phyloP scores from a whole-genome alignment of 1,284 basidiomycete genomes.

The Cryptococcus jaspeensis region DNA sequence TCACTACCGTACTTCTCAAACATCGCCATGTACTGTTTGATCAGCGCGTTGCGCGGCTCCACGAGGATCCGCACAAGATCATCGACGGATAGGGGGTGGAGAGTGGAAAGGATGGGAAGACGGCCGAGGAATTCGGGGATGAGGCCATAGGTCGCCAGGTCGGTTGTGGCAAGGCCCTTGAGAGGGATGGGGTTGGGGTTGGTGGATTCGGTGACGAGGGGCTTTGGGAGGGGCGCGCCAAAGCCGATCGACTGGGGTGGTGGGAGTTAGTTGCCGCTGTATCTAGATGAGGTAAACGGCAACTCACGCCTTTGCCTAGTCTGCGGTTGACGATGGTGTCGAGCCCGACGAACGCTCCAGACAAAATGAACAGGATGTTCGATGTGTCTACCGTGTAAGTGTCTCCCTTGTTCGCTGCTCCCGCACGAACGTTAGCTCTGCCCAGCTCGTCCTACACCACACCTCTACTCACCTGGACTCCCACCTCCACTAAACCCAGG shows the following conservation, averaged over 20 bases:
- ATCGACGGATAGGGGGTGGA: slow-evolving; percentile 66
- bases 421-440: background rate
- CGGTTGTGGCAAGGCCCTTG: slow-evolving; percentile 53
- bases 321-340: slow-evolving; percentile 76
- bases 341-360: slow-evolving; percentile 90
- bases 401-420: slow-evolving; percentile 35
- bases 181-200: slow-evolving; percentile 9
- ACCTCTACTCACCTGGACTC: slow-evolving; percentile 13
- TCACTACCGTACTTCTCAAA: slow-evolving; percentile 56
- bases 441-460: too few relatives aligned
- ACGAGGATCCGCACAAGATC: slow-evolving; percentile 88
- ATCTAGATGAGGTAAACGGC: slow-evolving; percentile 6
- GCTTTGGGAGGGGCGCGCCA: slow-evolving; percentile 62
- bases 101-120: slow-evolving; percentile 78
- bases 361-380: slow-evolving; percentile 85
- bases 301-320: slow-evolving; percentile 74
- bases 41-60: slow-evolving; percentile 83
- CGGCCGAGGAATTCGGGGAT: slow-evolving; percentile 94
- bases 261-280: background rate
- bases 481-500: slow-evolving; percentile 44
- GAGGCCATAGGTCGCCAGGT: slow-evolving; percentile 84
- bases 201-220: slow-evolving; percentile 1
- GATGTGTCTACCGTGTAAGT: slow-evolving; percentile 56
- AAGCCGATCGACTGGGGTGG: slow-evolving; percentile 76
- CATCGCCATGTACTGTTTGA: slow-evolving; percentile 82